Conservation (phyloP, 2,329 filamentous ascomycete genomes). For the Sphaerostilbella broomeana region DNA sequence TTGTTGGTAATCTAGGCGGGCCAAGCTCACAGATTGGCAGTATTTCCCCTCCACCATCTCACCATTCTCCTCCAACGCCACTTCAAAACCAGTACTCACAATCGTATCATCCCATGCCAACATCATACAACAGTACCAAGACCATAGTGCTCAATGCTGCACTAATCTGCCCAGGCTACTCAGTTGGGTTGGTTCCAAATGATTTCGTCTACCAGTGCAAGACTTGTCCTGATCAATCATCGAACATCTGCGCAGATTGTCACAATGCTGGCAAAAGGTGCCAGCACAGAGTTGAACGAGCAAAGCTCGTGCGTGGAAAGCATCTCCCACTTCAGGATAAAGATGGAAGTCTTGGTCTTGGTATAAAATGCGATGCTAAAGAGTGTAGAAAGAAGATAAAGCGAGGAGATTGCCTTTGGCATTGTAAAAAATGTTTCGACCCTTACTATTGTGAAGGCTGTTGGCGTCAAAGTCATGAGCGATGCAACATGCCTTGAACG, state of each 20-base stretch:
- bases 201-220: constrained; percentile 11
- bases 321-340: constrained; percentile 5
- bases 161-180: constrained; percentile 12
- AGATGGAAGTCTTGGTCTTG: background rate
- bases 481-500: constrained; percentile 15
- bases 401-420: constrained; percentile 15
- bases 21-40: background rate
- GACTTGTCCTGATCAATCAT: background rate
- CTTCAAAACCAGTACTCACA: background rate
- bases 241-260: constrained; percentile 6
- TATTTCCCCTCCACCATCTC: background rate
- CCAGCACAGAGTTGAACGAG: constrained; percentile 4
- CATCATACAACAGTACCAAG: background rate
- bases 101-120: background rate
- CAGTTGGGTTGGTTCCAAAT: constrained; percentile 4
- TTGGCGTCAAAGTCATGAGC: constrained; percentile 15
- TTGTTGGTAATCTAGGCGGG: background rate
- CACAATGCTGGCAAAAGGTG: constrained; percentile 2
- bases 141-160: constrained; percentile 7
- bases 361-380: constrained; percentile 9
- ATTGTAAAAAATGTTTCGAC: constrained; percentile 17
- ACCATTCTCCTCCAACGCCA: background rate
- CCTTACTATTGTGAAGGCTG: constrained; percentile 16
- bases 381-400: constrained; percentile 15
- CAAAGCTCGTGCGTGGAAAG: constrained; percentile 2